Base-by-base conservation (phyloP, 352 stramenopile genomes). In the Phytophthora pistaciae region DNA sequence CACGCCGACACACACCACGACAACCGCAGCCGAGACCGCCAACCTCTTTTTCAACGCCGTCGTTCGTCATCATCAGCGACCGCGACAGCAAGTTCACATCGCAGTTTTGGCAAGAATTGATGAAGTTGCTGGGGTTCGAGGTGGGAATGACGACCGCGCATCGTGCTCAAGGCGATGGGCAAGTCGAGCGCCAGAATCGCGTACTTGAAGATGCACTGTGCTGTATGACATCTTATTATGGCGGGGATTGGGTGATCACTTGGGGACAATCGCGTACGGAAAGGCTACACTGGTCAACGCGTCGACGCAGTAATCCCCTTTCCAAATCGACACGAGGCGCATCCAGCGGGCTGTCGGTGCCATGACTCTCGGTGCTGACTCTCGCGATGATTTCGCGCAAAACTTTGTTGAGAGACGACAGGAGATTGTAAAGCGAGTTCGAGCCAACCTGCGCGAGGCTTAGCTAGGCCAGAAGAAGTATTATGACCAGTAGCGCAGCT, bases 321-420 rank as follows among this genome's bases (percentile, higher is more conserved):
- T 66, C 21, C 18, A 66, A 4, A 60, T 66, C 36, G 60, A 66
- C 25, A 66, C 50, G 5, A 50, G 60, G 1, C 48, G 60, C 48
- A 29, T 29, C 25, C 25, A 2, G 25, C 27, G 27, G 27, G 27
- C 27, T 31, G 27, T 31, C 27, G 27, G 27, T 6, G 27, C 27
- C 27, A 31, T 7, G 27, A 31, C 27, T 31, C 27, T 31, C 3
- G 27, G 8, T 31, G 27, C 27, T 31, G 27, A 31, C 27, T 8
- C 36, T 44, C 36, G 36, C 0, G 16, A 44, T 0, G 36, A 44
- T 5, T 44, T 18, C 7, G 36, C 36, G 36, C 36, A 44, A 18
- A 44, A 44, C 14, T 44, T 44, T 44, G 14, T 16, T 16, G 36
- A 44, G 6, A 4, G 14, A 16, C 10, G 36, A 4, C 1, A 44